phyloP scores from a whole-genome alignment of 176 grass and related monocot species.

The Hsuehochloa calcarea region DNA sequence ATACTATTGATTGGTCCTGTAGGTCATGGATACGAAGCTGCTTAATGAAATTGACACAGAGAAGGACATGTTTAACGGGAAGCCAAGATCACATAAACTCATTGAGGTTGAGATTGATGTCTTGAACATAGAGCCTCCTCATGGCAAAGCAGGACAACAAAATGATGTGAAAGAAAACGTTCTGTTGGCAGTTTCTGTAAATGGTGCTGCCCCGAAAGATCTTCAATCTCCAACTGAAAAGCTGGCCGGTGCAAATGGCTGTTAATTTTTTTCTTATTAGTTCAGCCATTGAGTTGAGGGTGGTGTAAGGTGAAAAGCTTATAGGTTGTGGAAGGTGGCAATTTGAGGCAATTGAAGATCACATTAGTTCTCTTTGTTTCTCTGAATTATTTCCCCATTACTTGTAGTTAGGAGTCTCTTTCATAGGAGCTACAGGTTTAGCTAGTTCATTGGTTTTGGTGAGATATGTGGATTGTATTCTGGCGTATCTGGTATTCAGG shows the following conservation, averaged over 20 bases:
- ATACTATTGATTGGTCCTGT: not conserved
- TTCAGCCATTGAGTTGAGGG: not conserved
- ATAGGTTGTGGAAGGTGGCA: constrained; percentile 12
- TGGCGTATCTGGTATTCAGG: constrained; percentile 13
- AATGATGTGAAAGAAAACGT: constrained; percentile 24
- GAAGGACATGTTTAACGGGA: constrained; percentile 1
- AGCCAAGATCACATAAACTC: not conserved
- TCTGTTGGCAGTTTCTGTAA: not conserved
- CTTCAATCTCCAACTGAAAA: constrained; percentile 35
- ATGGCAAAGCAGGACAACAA: constrained; percentile 33
- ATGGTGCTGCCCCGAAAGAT: constrained; percentile 28
- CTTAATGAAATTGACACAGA: not conserved
- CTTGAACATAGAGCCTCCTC: constrained; percentile 35
- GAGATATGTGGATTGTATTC: constrained; percentile 7
- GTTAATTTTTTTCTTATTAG: not conserved
- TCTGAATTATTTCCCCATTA: constrained; percentile 5
- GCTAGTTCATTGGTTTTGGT: constrained; percentile 29
- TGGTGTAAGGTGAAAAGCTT: not conserved
- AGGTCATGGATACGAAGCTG: not conserved
- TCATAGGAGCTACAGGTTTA: constrained; percentile 27
- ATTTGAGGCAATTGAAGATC: constrained; percentile 30
- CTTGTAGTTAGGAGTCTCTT: constrained; percentile 30
- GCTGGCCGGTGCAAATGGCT: constrained; percentile 38
- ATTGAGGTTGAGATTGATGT: not conserved
- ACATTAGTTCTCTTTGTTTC: constrained; percentile 10